A percentile compares a stretch with the other conserved stretches of the same genome.
phyloP scores from a whole-genome alignment of 2,329 filamentous ascomycete species.

The Cercospora brassicicola region DNA sequence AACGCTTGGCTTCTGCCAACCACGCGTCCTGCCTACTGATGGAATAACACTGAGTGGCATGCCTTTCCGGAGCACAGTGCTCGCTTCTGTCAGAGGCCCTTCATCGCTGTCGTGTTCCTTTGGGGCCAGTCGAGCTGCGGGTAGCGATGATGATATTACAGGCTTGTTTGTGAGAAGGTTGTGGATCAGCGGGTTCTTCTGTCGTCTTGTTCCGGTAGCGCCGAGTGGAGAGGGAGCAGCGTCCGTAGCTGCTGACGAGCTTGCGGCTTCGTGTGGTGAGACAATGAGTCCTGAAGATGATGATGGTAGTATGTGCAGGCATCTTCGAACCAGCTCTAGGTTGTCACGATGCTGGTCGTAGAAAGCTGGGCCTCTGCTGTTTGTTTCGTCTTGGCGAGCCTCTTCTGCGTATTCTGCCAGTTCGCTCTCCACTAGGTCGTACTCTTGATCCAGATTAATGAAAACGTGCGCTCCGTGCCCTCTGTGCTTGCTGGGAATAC shows the following conservation, averaged over 20 bases:
- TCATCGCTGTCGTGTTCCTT: conserved; percentile 28
- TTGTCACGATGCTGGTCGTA: conserved; percentile 64
- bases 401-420: conserved; percentile 31
- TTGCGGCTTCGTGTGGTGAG: conserved; percentile 78
- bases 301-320: conserved; percentile 74
- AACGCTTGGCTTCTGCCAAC: conserved; percentile 67
- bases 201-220: conserved; percentile 55
- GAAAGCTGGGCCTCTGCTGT: conserved; percentile 17
- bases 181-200: conserved; percentile 85
- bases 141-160: conserved; percentile 85
- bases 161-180: conserved; percentile 96
- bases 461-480: conserved; percentile 73
- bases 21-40: conserved; percentile 58
- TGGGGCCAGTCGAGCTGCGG: conserved; percentile 61
- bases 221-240: conserved; percentile 28
- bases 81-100: conserved; percentile 39
- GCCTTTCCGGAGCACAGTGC: conserved; percentile 86
- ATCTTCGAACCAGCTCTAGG: conserved; percentile 67
- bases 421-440: conserved; percentile 64
- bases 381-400: conserved; percentile 23
- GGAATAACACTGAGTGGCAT: conserved; percentile 86
- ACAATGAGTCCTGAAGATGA: conserved; percentile 87
- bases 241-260: conserved; percentile 44
- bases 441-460: conserved; percentile 92
- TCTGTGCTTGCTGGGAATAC: conserved; percentile 67